These are phyloP conservation scores for Debaryomyces robertsiae DNA, from an alignment of 1,139 yeast species.

Conservation along the genomic window DNA sequence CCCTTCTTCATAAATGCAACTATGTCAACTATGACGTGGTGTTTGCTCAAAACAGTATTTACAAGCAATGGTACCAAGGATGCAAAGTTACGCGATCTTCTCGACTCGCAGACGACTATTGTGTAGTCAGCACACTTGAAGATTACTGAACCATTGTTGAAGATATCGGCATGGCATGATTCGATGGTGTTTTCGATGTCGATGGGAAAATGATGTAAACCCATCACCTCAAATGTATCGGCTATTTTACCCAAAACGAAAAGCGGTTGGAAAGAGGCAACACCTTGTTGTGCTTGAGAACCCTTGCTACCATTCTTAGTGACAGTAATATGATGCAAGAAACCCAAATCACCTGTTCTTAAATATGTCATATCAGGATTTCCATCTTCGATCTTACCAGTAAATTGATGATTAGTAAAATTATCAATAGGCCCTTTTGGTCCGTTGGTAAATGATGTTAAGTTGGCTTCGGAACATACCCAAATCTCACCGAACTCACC, in stretches of 20 bases:
- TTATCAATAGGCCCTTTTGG: conserved; percentile 50
- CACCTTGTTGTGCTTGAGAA: conserved; percentile 17
- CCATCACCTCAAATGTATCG: conserved; percentile 89
- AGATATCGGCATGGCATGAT: conserved; percentile 60
- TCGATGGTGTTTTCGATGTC: conserved; percentile 83
- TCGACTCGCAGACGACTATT: conserved; percentile 75
- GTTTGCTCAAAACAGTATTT: conserved; percentile 75
- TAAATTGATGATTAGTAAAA: conserved; percentile 47
- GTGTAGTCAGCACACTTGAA: conserved; percentile 84
- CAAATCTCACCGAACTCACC: conserved; percentile 99
- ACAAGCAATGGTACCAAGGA: conserved; percentile 83
- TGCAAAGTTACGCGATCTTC: conserved; percentile 54
- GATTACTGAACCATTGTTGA: conserved; percentile 63
- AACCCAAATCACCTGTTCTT: conserved; percentile 94
- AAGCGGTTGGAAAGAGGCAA: conserved; percentile 67
- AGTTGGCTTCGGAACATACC: conserved; percentile 90
- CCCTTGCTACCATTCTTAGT: conserved; percentile 33
- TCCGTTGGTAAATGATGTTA: conserved; percentile 60
- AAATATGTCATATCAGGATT: conserved; percentile 65
- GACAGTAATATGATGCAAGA: conserved; percentile 69
- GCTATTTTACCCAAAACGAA: conserved; percentile 85
- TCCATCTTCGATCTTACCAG: conserved; percentile 61
- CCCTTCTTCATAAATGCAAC: conserved; percentile 76
- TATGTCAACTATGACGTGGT: conserved; percentile 82
- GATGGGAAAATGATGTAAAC: conserved; percentile 85